Evolutionary conservation across 192 early-diverging fungal genomes (phyloP), one percentile per base, ranked within the genome.

Genomic region (Ambispora gerdemannii): DNA sequence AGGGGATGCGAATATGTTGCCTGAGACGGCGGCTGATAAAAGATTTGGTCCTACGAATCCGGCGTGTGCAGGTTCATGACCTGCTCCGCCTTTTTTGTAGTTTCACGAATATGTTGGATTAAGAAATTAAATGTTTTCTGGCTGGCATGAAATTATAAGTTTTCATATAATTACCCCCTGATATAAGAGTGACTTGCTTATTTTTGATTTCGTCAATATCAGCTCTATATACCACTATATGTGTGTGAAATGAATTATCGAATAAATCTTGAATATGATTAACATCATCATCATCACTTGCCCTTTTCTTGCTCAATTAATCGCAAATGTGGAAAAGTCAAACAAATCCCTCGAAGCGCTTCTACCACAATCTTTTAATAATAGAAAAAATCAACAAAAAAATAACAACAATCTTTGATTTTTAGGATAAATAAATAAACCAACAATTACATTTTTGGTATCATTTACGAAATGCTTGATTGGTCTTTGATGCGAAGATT

Each of bases 1-100:
- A 19, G 93, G 93, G 22, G 92, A 94, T 4, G 93, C 93, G 81
- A 95, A 95, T 11, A 95, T 90, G 60, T 88, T 85, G 15, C 93
- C 93, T 2, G 84, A 89, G 19, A 95, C 93, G 2, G 91, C 87
- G 13, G 90, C 93, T 0, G 86, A 78, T 31, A 95, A 82, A 83
- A 92, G 87, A 13, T 86, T 87, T 20, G 71, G 61, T 50, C 90
- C 93, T 8, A 95, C 88, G 72, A 85, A 92, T 1, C 88, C 92
- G 17, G 88, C 87, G 55, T 93, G 92, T 3, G 90, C 81, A 6
- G 93, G 93, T 73, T 95, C 93, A 74, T 95, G 93, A 20, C 93
- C 93, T 47, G 83, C 76, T 36, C 93, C 93, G 58, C 60, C 60
- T 62, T 33, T n/a, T n/a, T n/a, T n/a, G n/a, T n/a, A n/a, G n/a